phyloP scores from a whole-genome alignment of 2,329 filamentous ascomycete species.

The Dothideomycetes sp. region DNA sequence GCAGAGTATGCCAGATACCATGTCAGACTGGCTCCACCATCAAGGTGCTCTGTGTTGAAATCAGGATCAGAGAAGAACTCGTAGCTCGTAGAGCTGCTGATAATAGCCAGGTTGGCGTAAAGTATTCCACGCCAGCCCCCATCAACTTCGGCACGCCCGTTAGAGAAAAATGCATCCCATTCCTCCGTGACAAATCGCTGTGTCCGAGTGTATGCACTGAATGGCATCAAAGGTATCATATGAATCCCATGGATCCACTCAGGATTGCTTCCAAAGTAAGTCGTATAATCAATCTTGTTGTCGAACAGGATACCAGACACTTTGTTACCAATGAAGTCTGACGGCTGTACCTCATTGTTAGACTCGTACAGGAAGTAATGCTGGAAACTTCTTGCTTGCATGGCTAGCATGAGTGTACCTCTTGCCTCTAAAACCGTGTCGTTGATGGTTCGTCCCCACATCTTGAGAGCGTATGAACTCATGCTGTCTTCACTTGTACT shows the following conservation, averaged over 20 bases:
- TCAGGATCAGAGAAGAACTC: slow-evolving; percentile 60
- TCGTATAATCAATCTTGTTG: slow-evolving; percentile 90
- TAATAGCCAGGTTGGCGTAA: slow-evolving; percentile 70
- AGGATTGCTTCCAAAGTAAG: slow-evolving; percentile 61
- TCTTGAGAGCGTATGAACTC: slow-evolving; percentile 78
- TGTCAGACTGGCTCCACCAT: slow-evolving; percentile 73
- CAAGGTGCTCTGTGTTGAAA: slow-evolving; percentile 62
- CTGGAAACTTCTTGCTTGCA: slow-evolving; percentile 64
- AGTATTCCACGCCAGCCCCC: slow-evolving; percentile 83
- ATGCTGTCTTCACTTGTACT: slow-evolving; percentile 86
- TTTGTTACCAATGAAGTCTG: slow-evolving; percentile 73
- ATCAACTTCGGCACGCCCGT: slow-evolving; percentile 55
- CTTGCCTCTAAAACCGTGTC: slow-evolving; percentile 71
- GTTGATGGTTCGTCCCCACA: slow-evolving; percentile 79
- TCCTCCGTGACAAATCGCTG: slow-evolving; percentile 68
- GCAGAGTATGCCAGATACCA: slow-evolving; percentile 79
- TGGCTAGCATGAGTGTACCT: slow-evolving; percentile 70
- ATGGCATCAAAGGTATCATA: slow-evolving; percentile 64
- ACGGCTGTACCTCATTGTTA: slow-evolving; percentile 62
- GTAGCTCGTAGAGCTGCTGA: slow-evolving; percentile 62
- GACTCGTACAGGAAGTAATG: slow-evolving; percentile 73
- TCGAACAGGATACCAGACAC: slow-evolving; percentile 67
- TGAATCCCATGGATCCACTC: slow-evolving; percentile 56
- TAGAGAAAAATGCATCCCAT: slow-evolving; percentile 69
- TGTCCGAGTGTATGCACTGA: slow-evolving; percentile 57